Evolutionary conservation across 768 basidiomycete genomes (phyloP), one percentile per base, ranked within the genome.

Genomic region (Pleurotus platypus): DNA sequence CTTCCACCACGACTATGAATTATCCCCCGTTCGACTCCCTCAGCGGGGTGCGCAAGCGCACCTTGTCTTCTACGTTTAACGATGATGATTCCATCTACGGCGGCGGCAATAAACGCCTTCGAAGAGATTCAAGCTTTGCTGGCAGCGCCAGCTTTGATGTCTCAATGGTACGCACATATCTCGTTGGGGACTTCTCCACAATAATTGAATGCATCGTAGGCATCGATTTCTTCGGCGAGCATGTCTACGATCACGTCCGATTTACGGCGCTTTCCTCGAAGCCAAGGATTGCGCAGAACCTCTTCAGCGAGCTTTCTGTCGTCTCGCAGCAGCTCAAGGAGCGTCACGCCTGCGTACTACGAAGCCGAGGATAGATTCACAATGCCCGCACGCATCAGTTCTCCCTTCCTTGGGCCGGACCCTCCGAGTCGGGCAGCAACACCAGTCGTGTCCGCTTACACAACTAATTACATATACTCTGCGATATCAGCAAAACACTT

Each of bases 401-500:
- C 42, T 39, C 20, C 51, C 51, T 30, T 15, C 39, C 18, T 9
- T 24, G 15, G 27, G 20, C 37, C 18, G 42, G 27, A 42, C 51
- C 6, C n/a, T 39, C 39, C 49, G 4, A 35, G 30, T 27, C 49
- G 49, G 27, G 49, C 35, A n/a, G 15, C 49, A 37, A 50, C 58
- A 7, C 16, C 49, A 8, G 37, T 35, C 30, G 30, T 35, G 30
- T 35, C 61, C 11, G 18, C 58, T 12, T 38, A 24, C 35, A 46
- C 62, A 62, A 37, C 54, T 45, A 47, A 37, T 53, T 8, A 38
- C 57, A 30, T 53, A 56, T 64, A 59, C 57, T 56, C 65, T 13
- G 61, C 67, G 26, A 57, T 58, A 15, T 69, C 69, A 7, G 67
- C 69, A 8, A 67, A 65, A 53, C 62, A 69, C 50, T 62, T 49